Evolutionary conservation across 345 rosid genomes (phyloP).

Genomic region (Nasturtium officinale): DNA sequence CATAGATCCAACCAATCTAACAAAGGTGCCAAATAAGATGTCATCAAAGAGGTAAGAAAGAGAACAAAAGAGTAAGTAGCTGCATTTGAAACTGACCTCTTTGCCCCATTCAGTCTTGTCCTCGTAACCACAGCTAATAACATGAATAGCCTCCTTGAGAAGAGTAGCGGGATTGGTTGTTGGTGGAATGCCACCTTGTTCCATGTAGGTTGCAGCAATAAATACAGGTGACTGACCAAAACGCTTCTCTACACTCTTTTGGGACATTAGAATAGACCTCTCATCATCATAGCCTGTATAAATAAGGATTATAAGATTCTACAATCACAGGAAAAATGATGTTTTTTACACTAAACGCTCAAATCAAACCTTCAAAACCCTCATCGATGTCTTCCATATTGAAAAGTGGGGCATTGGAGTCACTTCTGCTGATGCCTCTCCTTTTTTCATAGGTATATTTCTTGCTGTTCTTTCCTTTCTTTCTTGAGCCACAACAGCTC

Average conservation of each 20-base stretch:
- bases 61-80: constrained; percentile 2
- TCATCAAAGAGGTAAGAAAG: constrained; percentile 17
- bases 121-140: constrained; percentile 98
- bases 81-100: constrained; percentile 61
- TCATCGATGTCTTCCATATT: constrained; percentile 98
- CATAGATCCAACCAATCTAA: constrained; percentile 99
- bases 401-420: constrained; percentile 94
- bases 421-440: constrained; percentile 84
- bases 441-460: constrained; percentile 80
- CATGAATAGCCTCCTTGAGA: constrained; percentile 97
- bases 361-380: constrained; percentile 87
- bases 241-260: constrained; percentile 96
- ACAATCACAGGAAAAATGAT: constrained; percentile 11
- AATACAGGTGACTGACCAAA: constrained; percentile 99
- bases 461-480: constrained; percentile 72
- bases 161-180: constrained; percentile 94
- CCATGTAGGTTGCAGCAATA: constrained; percentile 98
- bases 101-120: constrained; percentile 99
- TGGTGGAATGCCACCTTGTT: constrained; percentile 96
- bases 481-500: constrained; percentile 96
- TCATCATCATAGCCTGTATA: constrained; percentile 97
- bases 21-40: constrained; percentile 20
- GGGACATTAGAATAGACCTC: constrained; percentile 97
- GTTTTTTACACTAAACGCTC: constrained; percentile 19
- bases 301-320: constrained; percentile 21